Evolutionary conservation across 352 stramenopile species (phyloP), one percentile per base, ranked within the genome.

Genomic region (Aphanomyces invadans): DNA sequence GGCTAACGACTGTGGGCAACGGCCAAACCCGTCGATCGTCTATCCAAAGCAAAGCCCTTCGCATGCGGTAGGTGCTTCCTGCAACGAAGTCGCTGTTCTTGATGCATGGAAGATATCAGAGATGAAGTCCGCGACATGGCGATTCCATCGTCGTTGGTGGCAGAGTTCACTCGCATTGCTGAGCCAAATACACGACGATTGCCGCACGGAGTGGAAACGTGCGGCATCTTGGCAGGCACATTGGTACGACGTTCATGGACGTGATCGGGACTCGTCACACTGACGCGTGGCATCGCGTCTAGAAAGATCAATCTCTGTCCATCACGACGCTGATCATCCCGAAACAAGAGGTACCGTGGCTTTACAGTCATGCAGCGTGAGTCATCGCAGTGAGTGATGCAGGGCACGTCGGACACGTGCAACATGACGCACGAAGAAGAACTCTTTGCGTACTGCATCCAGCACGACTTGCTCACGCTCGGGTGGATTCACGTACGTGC

Each of bases 121-220:
- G 42, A 67, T 11, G 60, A 67, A 67, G 49, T 85, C 46, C 80
- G 84, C 0, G 76, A 60, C 4, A 70, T 92, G 19, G 79, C 89
- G 62, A 88, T 96, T 29, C 86, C 88, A 19, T 79, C 75, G 25
- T 75, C 66, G 4, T 74, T 96, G 28, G 85, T 94, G 9, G 70
- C 71, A 19, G 72, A 91, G 67, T 96, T 96, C 56, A 90, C 81
- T 11, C 62, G 76, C 11, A 76, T 96, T 44, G 85, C 87, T n/a
- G 76, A 80, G 5, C 76, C 81, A 12, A 95, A 96, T 69, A 95
- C 86, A 4, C 80, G 80, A 29, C 68, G 68, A 51, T 73, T 66
- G 26, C 86, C 84, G 21, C 80, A 95, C 48, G 88, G 88, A 11
- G 92, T 97, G 46, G 89, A 97, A 69, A 96, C 89, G 3, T 97